phyloP scores from a whole-genome alignment of 1,139 yeast genomes.

The Geotrichum aggregatum region DNA sequence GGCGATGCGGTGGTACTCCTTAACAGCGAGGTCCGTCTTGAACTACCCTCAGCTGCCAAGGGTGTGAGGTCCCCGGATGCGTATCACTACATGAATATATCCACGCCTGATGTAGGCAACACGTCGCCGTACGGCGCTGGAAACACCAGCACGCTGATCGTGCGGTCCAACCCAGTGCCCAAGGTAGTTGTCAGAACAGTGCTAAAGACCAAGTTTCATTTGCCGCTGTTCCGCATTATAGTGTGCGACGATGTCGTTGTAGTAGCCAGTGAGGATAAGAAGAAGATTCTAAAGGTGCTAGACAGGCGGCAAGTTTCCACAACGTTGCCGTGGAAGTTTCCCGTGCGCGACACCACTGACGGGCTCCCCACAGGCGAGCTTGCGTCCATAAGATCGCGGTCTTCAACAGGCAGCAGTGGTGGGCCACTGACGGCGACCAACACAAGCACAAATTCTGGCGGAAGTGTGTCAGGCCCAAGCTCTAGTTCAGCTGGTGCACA shows the following conservation, averaged over 20 bases:
- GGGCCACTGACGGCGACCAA: too few species aligned
- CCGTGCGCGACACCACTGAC: slow-evolving; percentile 9
- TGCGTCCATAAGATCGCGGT: not conserved
- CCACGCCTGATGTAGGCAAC: not conserved
- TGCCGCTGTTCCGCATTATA: slow-evolving; percentile 18
- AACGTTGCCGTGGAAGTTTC: slow-evolving; percentile 19
- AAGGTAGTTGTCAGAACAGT: slow-evolving; percentile 10
- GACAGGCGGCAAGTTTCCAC: slow-evolving; percentile 13
- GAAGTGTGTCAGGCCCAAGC: not conserved
- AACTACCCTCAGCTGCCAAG: slow-evolving; percentile 7
- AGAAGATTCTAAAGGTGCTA: slow-evolving; percentile 15
- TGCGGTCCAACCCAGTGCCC: slow-evolving; percentile 16
- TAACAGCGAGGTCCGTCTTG: slow-evolving; percentile 14
- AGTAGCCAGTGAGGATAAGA: slow-evolving; percentile 20
- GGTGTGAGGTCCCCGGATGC: slow-evolving; percentile 11
- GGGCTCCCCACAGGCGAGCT: slow-evolving; percentile 5
- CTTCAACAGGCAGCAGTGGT: not conserved
- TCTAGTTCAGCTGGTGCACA: not conserved
- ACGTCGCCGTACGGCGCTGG: not conserved
- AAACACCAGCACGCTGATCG: not conserved
- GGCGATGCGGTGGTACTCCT: slow-evolving; percentile 20
- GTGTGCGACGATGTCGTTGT: slow-evolving; percentile 21
- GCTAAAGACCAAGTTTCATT: slow-evolving; percentile 12
- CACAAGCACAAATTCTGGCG: not conserved
- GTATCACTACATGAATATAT: slow-evolving; percentile 10